These are phyloP conservation scores for Tolypocladium tundrense DNA, from an alignment of 2,329 filamentous ascomycete species.

Conservation along the genomic window DNA sequence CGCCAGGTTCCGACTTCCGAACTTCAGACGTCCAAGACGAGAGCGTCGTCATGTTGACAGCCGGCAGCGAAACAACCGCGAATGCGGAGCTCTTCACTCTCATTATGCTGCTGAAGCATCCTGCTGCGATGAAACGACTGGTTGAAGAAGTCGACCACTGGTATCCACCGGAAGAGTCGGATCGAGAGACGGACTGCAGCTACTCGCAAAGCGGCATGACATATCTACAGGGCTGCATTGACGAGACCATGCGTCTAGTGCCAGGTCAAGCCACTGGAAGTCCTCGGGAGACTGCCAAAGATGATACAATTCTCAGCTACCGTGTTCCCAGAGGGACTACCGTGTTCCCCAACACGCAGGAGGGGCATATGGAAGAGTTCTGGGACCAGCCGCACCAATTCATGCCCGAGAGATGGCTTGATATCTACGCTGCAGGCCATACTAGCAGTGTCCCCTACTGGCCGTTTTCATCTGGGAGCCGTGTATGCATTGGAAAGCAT, in stretches of 20 bases:
- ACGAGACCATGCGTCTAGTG: constrained; percentile 1
- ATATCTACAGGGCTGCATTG: neutral
- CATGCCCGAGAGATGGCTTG: neutral
- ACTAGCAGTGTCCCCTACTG: neutral
- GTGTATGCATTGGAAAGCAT: neutral
- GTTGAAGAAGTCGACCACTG: neutral
- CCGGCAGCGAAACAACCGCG: constrained; percentile 1
- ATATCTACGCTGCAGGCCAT: neutral
- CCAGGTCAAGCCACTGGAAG: constrained; percentile 1
- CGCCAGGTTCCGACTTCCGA: neutral
- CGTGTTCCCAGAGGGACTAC: neutral
- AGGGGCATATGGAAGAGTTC: neutral
- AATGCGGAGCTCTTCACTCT: constrained; percentile 2
- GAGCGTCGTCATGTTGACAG: constrained; percentile 2
- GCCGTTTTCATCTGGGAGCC: neutral
- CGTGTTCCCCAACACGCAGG: constrained; percentile 1
- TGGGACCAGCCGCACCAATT: neutral
- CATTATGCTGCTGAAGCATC: neutral
- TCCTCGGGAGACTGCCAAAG: neutral
- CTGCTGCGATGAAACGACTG: neutral
- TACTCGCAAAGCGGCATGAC: constrained; percentile 1
- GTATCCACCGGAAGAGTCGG: neutral
- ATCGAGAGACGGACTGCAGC: neutral
- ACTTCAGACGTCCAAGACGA: constrained; percentile 1
- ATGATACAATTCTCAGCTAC: neutral